phyloP scores from a whole-genome alignment of 2,329 filamentous ascomycete genomes.

The Penicillium brasilianum region DNA sequence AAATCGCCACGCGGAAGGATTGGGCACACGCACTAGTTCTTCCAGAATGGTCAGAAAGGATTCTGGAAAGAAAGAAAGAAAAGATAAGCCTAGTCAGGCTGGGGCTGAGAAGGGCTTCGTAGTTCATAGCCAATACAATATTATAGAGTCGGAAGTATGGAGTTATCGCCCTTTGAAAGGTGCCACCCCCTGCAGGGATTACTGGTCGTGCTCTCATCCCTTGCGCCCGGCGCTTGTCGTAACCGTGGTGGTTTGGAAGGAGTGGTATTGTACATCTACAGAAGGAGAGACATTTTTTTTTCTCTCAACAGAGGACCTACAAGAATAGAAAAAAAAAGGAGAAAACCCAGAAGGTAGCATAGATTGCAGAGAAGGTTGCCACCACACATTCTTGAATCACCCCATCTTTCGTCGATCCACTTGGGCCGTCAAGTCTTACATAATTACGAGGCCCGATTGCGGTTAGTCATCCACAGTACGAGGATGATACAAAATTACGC shows the following conservation, averaged over 20 bases:
- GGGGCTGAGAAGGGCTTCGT: not conserved
- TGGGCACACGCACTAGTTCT: conserved; percentile 15
- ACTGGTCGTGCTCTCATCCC: not conserved
- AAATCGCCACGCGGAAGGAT: conserved; percentile 11
- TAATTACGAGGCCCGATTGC: not conserved
- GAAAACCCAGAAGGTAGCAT: not conserved
- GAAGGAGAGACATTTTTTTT: not conserved
- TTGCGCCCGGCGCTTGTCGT: conserved; percentile 10
- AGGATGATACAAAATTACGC: no score
- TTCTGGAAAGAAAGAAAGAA: not conserved
- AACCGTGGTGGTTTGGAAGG: conserved; percentile 3
- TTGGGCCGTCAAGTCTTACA: conserved; percentile 3
- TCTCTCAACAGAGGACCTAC: no score
- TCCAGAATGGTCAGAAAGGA: not conserved
- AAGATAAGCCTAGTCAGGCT: not conserved
- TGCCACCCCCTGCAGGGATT: not conserved
- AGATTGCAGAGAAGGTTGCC: not conserved
- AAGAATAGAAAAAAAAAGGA: not conserved
- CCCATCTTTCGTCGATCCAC: not conserved
- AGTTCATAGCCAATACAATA: not conserved
- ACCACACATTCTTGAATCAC: not conserved
- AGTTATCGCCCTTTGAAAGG: not conserved
- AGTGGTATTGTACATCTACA: not conserved
- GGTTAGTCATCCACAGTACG: not conserved
- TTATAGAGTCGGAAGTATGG: not conserved